phyloP scores from a whole-genome alignment of 495 filamentous ascomycete genomes.

The Penicillium ucsense region DNA sequence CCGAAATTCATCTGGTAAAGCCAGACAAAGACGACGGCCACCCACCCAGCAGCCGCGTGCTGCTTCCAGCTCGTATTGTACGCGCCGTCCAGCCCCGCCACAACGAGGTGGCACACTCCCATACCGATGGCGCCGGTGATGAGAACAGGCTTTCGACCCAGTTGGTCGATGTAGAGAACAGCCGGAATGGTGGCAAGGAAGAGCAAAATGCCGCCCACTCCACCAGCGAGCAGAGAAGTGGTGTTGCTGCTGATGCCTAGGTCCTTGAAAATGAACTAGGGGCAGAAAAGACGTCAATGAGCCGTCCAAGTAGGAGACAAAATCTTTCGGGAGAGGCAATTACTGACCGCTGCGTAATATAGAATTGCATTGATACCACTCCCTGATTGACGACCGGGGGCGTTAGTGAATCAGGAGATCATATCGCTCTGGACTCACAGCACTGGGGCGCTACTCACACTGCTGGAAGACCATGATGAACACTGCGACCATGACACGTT shows the following conservation, averaged over 20 bases:
- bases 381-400: neutral
- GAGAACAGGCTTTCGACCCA: conserved; percentile 66
- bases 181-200: conserved; percentile 62
- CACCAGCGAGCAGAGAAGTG: conserved; percentile 58
- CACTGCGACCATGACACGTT: conserved; percentile 26
- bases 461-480: neutral
- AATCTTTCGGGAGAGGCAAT: neutral
- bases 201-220: conserved; percentile 66
- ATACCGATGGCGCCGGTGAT: conserved; percentile 65
- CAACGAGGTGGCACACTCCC: conserved; percentile 47
- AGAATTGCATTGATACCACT: neutral
- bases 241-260: conserved; percentile 36
- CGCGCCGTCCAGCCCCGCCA: conserved; percentile 30
- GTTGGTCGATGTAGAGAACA: conserved; percentile 65
- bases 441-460: neutral
- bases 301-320: neutral
- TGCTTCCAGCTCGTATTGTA: conserved; percentile 22
- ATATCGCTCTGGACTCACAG: conserved; percentile 13
- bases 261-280: conserved; percentile 22
- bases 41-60: conserved; percentile 29
- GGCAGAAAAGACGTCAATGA: neutral
- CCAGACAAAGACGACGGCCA: conserved; percentile 34
- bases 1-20: conserved; percentile 37
- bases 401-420: conserved; percentile 9
- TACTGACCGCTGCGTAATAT: neutral